Evolutionary conservation across 192 early-diverging fungal species (phyloP).

Genomic region (Dispira parvispora): DNA sequence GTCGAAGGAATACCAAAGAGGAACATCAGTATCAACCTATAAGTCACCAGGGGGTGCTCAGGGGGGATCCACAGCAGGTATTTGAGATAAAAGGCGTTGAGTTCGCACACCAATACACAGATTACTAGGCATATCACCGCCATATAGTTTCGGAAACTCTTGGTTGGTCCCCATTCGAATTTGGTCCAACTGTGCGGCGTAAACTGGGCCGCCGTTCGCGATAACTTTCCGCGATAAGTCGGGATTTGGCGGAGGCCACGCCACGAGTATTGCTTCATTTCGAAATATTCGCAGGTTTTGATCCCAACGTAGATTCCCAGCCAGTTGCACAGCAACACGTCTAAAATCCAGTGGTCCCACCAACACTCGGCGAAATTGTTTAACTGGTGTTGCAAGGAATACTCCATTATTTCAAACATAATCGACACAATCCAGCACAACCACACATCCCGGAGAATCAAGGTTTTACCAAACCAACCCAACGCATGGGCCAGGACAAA

Average conservation of each 20-base stretch:
- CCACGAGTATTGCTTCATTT: constrained; percentile 94
- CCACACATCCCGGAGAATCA: constrained; percentile 85
- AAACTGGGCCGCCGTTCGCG: constrained; percentile 77
- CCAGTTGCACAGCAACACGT: constrained; percentile 90
- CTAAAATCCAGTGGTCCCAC: constrained; percentile 98
- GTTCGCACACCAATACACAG: constrained; percentile 40
- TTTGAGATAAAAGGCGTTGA: constrained; percentile 94
- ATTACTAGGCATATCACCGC: constrained; percentile 59
- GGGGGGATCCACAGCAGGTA: constrained; percentile 84
- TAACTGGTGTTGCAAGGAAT: constrained; percentile 86
- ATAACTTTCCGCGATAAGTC: constrained; percentile 70
- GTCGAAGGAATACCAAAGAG: constrained; percentile 72
- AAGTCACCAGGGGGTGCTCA: constrained; percentile 62
- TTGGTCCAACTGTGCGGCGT: constrained; percentile 89
- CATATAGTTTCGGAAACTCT: constrained; percentile 71
- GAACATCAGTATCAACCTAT: constrained; percentile 62
- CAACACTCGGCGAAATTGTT: constrained; percentile 98
- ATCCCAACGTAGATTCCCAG: constrained; percentile 82
- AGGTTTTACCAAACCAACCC: constrained; percentile 87
- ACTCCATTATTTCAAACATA: constrained; percentile 91
- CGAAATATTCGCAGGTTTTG: constrained; percentile 94
- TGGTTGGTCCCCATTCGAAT: constrained; percentile 82
- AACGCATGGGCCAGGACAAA: constrained; percentile 86
- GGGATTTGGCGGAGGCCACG: constrained; percentile 74
- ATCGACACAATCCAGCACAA: constrained; percentile 94